Evolutionary conservation across 768 basidiomycete species (phyloP), one percentile per base, ranked within the genome.

Genomic region (Kwoniella mangroviensis): DNA sequence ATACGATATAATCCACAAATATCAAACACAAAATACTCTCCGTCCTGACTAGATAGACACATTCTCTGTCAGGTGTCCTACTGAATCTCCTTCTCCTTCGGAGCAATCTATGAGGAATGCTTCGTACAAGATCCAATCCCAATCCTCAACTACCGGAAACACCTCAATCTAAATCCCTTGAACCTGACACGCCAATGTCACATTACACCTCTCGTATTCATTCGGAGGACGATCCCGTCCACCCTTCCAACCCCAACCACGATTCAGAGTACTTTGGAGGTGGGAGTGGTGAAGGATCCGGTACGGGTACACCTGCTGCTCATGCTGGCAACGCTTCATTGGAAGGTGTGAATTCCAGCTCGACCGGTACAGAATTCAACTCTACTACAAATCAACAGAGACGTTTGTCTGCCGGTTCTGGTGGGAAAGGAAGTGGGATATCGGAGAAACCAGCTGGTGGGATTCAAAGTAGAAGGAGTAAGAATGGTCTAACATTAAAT

Each of bases 141-240:
- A 55, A 60, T 24, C 43, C 34, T 17, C 21, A 62, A 41, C 43
- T 57, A n/a, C 61, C 63, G 9, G 28, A 60, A 34, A 69, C 63
- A 28, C 67, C 59, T n/a, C 24, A 26, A 9, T 41, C 49, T 19
- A 57, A 43, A 43, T 12, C 28, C 11, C 42, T 57, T 19, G 75
- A 77, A 58, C 73, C 75, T 41, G 75, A 77, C 52, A 77, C 75
- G 4, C 75, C 75, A 17, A 52, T 72, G 21, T 69, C 73, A 5
- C 75, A 76, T 54, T 76, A 76, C 55, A 21, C 73, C 13, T 58
- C 63, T n/a, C 65, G 66, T 51, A 43, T 74, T 4, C 69, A 74
- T 40, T 22, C 43, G n/a, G 58, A 60, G 40, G 58, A 60, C 40
- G 58, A 60, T 42, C 58, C 58, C 17, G 21, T n/a, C 34, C 58